Base-by-base conservation (phyloP, 1,284 basidiomycete genomes). In the Pseudozyma tsukubaensis region DNA sequence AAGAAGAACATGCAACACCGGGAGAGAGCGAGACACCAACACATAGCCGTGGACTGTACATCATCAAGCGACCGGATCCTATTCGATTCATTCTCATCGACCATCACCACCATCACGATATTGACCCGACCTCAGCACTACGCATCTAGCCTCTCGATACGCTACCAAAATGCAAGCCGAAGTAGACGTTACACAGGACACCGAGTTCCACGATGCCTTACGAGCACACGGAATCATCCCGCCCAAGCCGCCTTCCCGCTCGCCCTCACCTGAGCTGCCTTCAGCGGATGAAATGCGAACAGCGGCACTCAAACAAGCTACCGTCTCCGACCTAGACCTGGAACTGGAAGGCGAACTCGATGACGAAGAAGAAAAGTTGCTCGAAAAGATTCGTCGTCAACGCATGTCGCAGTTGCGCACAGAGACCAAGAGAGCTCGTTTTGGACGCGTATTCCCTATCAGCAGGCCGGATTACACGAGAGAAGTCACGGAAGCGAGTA, bases 401-500 rank as follows among this genome's bases (percentile, higher is more conserved):
- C 88, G 92, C 35, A 81, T 94, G 48, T 88, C 87, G 4, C 89
- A 92, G 70, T 89, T 94, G 79, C 87, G 88, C 57, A 86, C 86
- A 34, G 88, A 89, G 61, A 87, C 89, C 64, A 89, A 88, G 78
- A 89, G 87, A 65, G 91, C 90, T 10, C 89, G 91, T 58, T 97
- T 94, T 83, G 94, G 96, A 19, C 86, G 90, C 48, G 89, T 98
- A 51, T 92, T 85, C 85, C 94, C 94, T 2, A 96, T 99, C 69
- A 90, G 90, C 34, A 87, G 96, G 72, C 94, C 94, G 18, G 95
- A 97, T 84, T 99, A 98, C 85, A 96, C 92, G 36, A 88, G 92
- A 53, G 94, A 98, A 81, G 93, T 99, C 16, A 98, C 95, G 0
- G 94, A 98, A 63, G 93, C 93, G 1, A 97, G 94, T 85, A 89